phyloP scores from a whole-genome alignment of 2,329 filamentous ascomycete species.

The Coniella lustricola region DNA sequence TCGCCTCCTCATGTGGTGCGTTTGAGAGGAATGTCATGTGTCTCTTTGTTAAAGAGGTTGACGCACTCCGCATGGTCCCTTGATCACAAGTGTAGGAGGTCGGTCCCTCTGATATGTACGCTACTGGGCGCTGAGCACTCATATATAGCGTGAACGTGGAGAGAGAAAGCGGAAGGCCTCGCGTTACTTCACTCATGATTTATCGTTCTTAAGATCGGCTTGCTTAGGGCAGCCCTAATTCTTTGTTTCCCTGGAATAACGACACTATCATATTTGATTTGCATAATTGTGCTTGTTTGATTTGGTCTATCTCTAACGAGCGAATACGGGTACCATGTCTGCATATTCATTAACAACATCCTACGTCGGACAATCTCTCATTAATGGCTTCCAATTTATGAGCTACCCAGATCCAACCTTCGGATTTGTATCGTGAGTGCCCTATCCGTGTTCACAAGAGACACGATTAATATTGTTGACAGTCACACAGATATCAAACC shows the following conservation, averaged over 20 bases:
- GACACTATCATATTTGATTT: not conserved
- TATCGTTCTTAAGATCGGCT: no score
- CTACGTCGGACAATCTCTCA: conserved; percentile 36
- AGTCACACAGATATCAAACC: conserved; percentile 34
- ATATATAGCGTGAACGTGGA: not conserved
- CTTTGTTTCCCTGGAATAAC: no score
- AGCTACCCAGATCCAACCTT: conserved; percentile 52
- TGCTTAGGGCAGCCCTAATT: no score
- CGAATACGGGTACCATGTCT: not conserved
- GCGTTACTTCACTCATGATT: no score
- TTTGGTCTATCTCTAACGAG: not conserved
- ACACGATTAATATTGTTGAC: no score
- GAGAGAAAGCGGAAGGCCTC: no score
- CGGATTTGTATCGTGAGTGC: conserved; percentile 59
- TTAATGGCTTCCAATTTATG: conserved; percentile 44
- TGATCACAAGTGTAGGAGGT: conserved; percentile 20
- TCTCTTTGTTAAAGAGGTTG: not conserved
- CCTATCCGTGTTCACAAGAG: no score
- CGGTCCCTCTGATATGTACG: conserved; percentile 19
- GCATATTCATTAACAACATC: conserved; percentile 35
- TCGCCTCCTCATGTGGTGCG: not conserved
- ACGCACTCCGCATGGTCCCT: not conserved
- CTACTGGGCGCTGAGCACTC: conserved; percentile 7
- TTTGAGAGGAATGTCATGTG: conserved; percentile 1
- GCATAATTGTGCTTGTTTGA: not conserved